These are phyloP conservation scores for Penicillium arizonense DNA, from an alignment of 495 filamentous ascomycete genomes.

Conservation along the genomic window DNA sequence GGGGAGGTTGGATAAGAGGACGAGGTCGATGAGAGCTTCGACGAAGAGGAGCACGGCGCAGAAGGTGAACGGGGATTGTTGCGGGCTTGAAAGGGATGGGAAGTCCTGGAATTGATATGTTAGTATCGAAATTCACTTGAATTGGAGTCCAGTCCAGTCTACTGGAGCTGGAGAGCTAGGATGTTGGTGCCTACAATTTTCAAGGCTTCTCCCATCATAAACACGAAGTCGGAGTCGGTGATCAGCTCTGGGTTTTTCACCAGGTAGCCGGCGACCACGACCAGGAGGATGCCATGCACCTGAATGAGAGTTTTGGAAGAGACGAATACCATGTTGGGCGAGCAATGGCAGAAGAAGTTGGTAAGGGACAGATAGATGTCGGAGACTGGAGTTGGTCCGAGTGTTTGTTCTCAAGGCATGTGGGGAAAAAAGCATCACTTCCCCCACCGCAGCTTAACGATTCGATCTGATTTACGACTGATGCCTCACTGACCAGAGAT, in stretches of 20 bases:
- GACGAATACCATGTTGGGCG: slow-evolving; percentile 67
- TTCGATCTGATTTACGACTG: slow-evolving; percentile 3
- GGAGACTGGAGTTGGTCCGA: slow-evolving; percentile 12
- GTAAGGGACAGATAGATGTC: slow-evolving; percentile 6
- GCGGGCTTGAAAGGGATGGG: slow-evolving; percentile 59
- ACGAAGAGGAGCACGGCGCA: slow-evolving; percentile 66
- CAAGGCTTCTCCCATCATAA: slow-evolving; percentile 79
- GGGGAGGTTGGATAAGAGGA: slow-evolving; percentile 57
- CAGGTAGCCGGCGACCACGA: slow-evolving; percentile 81
- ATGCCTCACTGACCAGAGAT: neutral
- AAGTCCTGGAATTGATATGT: slow-evolving; percentile 32
- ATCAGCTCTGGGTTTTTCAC: slow-evolving; percentile 66
- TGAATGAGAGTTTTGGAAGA: slow-evolving; percentile 75
- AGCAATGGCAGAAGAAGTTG: neutral
- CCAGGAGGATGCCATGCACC: slow-evolving; percentile 74
- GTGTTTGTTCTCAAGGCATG: slow-evolving; percentile 11
- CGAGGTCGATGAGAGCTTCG: slow-evolving; percentile 69
- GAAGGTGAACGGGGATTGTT: slow-evolving; percentile 62
- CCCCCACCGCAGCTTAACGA: slow-evolving; percentile 11
- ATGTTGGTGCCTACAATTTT: slow-evolving; percentile 55
- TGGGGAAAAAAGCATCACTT: slow-evolving; percentile 20
- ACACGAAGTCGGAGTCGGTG: slow-evolving; percentile 77
- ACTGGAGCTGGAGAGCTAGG: neutral
- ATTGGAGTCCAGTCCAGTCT: neutral
- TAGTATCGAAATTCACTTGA: slow-evolving; percentile 28